These are phyloP conservation scores for Hanseniaspora uvarum DNA, from an alignment of 1,139 yeast species.

Conservation along the genomic window DNA sequence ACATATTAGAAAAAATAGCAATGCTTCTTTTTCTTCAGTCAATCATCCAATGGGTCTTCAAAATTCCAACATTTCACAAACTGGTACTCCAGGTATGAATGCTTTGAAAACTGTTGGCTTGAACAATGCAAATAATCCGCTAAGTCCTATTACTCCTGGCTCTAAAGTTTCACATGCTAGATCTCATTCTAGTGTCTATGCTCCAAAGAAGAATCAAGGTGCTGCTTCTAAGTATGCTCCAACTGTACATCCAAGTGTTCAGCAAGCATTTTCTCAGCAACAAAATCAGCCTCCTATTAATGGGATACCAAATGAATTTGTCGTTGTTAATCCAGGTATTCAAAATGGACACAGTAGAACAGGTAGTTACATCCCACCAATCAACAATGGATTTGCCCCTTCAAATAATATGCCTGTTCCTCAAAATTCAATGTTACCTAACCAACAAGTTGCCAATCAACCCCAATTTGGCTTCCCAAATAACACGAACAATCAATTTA, in stretches of 20 bases:
- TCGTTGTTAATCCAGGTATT: background rate
- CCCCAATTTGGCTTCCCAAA: background rate
- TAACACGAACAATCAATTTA: background rate
- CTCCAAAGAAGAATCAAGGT: conserved; percentile 27
- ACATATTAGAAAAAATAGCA: conserved; percentile 13
- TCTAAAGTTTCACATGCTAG: conserved; percentile 25
- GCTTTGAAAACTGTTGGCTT: conserved; percentile 19
- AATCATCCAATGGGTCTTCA: conserved; percentile 5
- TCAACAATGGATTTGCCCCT: conserved; percentile 1
- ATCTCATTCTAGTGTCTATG: conserved; percentile 29
- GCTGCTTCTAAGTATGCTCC: conserved; percentile 34
- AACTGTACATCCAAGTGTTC: conserved; percentile 30
- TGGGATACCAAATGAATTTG: conserved; percentile 3
- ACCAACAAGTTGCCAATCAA: conserved; percentile 5
- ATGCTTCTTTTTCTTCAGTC: conserved; percentile 11
- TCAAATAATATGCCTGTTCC: background rate
- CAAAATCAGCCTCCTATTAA: conserved; percentile 3
- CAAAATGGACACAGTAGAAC: conserved; percentile 7
- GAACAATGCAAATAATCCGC: background rate
- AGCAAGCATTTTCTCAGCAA: conserved; percentile 18
- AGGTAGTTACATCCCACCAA: conserved; percentile 3
- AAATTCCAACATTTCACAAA: background rate
- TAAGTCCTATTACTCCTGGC: conserved; percentile 13
- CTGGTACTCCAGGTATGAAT: conserved; percentile 13
- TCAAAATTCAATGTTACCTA: background rate